Conservation (phyloP, 106 monocot species). For the Dendrobium catenatum region DNA sequence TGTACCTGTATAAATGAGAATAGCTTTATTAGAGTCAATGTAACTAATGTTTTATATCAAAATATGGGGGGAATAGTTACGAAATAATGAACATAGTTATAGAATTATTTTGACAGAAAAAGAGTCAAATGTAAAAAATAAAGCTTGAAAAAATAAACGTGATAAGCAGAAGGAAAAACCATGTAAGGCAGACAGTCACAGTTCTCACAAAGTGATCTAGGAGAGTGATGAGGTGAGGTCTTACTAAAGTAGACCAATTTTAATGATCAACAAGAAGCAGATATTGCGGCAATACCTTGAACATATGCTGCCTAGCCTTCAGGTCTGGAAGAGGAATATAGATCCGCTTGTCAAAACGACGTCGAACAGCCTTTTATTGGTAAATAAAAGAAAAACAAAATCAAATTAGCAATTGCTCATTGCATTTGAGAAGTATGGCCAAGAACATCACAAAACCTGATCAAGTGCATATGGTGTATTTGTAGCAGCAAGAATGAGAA, state of each 20-base stretch:
- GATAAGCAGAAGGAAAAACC: too few relatives aligned
- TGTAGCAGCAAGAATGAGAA: conserved; percentile 81
- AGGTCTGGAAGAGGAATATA: conserved; percentile 80
- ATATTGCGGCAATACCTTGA: conserved; percentile 38
- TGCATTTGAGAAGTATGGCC: not conserved
- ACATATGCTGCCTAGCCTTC: conserved; percentile 89
- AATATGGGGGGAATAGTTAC: too few relatives aligned
- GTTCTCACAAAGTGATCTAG: too few relatives aligned
- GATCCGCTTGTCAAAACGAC: conserved; percentile 85
- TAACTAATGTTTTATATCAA: too few relatives aligned
- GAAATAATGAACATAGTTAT: too few relatives aligned
- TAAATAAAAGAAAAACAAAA: conserved; percentile 1
- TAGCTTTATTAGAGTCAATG: too few relatives aligned
- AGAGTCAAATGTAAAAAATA: too few relatives aligned
- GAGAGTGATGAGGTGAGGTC: too few relatives aligned
- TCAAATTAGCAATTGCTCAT: not conserved
- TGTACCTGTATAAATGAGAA: conserved; percentile 48
- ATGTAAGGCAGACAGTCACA: too few relatives aligned
- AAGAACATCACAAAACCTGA: conserved; percentile 43
- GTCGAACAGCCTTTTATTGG: conserved; percentile 45
- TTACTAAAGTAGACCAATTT: too few relatives aligned
- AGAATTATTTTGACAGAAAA: too few relatives aligned
- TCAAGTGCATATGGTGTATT: conserved; percentile 84
- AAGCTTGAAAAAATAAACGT: too few relatives aligned
- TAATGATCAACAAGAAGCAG: not conserved